phyloP scores from a whole-genome alignment of 1,284 basidiomycete species.

The Heterobasidion irregulare region DNA sequence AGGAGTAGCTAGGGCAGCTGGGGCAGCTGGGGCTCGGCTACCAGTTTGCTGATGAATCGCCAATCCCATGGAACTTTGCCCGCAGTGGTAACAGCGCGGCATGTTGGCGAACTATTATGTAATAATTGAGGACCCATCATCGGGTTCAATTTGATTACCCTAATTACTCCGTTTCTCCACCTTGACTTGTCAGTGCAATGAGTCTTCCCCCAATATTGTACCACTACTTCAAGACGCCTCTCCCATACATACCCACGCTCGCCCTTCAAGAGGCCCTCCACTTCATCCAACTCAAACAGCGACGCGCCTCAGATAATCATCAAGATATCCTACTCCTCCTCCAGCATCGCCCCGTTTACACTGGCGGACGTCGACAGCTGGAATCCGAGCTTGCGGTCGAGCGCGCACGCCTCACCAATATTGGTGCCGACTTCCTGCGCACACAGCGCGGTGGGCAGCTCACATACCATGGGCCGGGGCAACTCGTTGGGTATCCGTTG shows the following conservation, averaged over 20 bases:
- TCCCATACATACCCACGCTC: conserved; percentile 67
- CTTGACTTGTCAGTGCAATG: conserved; percentile 15
- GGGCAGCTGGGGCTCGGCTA: too few relatives aligned
- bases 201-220: conserved; percentile 61
- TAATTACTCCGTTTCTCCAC: too few relatives aligned
- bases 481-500: conserved; percentile 93
- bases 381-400: conserved; percentile 58
- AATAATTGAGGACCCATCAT: too few relatives aligned
- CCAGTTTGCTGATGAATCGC: too few relatives aligned
- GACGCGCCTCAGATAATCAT: conserved; percentile 30
- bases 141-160: too few relatives aligned
- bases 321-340: conserved; percentile 66
- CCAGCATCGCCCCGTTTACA: conserved; percentile 92
- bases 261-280: conserved; percentile 67
- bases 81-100: too few relatives aligned
- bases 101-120: too few relatives aligned
- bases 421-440: conserved; percentile 85
- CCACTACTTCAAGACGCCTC: conserved; percentile 65
- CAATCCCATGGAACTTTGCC: too few relatives aligned
- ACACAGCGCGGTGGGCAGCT: conserved; percentile 88
- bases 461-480: conserved; percentile 97
- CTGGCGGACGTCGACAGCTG: conserved; percentile 80
- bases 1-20: too few relatives aligned
- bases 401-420: conserved; percentile 52
- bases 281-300: conserved; percentile 43